Evolutionary conservation across 345 rosid genomes (phyloP).

Genomic region (Turritis glabra): DNA sequence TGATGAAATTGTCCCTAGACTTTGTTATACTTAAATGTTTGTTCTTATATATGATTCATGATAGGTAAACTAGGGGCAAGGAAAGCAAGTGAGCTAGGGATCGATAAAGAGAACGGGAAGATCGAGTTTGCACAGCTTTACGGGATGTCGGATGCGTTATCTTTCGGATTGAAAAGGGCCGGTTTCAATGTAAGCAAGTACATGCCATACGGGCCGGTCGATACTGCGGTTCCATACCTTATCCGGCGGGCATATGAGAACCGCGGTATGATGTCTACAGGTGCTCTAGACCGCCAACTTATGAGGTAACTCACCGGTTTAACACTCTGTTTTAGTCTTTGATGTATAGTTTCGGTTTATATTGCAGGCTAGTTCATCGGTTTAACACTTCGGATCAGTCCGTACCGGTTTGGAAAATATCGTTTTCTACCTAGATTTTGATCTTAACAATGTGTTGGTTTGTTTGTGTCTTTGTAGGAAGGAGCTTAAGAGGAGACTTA

Average conservation of each 20-base stretch:
- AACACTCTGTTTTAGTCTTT: not conserved
- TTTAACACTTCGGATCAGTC: not conserved
- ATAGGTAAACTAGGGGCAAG: conserved; percentile 64
- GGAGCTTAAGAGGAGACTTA: conserved; percentile 68
- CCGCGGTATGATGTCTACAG: conserved; percentile 68
- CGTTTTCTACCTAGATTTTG: not conserved
- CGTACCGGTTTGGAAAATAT: not conserved
- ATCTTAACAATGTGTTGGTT: not conserved
- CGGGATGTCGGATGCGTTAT: conserved; percentile 85
- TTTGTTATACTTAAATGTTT: not conserved
- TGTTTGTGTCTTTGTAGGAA: conserved; percentile 45
- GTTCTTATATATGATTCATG: not conserved
- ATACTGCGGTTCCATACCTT: conserved; percentile 71
- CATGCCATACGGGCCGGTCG: conserved; percentile 78
- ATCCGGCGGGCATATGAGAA: conserved; percentile 92
- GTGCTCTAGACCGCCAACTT: conserved; percentile 66
- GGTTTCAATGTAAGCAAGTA: conserved; percentile 92
- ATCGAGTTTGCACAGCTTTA: conserved; percentile 87
- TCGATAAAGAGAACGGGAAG: conserved; percentile 45
- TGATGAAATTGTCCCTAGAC: not conserved
- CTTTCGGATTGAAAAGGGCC: conserved; percentile 66
- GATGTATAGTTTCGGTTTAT: not conserved
- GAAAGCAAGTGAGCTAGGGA: conserved; percentile 66
- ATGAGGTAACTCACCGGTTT: conserved; percentile 46
- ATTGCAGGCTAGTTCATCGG: not conserved